A percentile compares a stretch with the other conserved stretches of the same genome.
phyloP scores from a whole-genome alignment of 202 grass and related monocot genomes.

The Schoenoplectus tabernaemontani region DNA sequence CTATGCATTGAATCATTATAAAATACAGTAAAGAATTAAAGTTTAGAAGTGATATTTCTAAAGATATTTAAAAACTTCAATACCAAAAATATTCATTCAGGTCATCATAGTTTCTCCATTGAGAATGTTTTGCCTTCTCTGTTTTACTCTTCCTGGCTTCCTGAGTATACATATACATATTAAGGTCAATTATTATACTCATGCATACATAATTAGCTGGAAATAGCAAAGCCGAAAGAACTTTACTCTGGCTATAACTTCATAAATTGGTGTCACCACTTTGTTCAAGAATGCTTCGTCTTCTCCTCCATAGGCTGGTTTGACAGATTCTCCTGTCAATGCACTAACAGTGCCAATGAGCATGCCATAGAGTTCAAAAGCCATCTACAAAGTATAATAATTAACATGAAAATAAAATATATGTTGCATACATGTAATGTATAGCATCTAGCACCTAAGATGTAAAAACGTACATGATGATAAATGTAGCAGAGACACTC shows the following conservation, averaged over 20 bases:
- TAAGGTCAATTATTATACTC: background rate
- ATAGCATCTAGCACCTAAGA: background rate
- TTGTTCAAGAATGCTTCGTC: constrained; percentile 90
- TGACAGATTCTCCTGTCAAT: constrained; percentile 75
- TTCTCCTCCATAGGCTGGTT: constrained; percentile 87
- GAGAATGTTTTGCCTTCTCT: constrained; percentile 69
- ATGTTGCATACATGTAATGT: background rate
- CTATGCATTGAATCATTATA: constrained; percentile 32
- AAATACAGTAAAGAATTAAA: background rate
- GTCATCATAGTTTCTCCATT: constrained; percentile 99
- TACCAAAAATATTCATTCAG: constrained; percentile 99
- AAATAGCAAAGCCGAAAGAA: background rate
- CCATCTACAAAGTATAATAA: constrained; percentile 59
- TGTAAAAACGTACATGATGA: constrained; percentile 70
- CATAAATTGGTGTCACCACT: constrained; percentile 82
- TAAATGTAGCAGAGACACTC: constrained; percentile 99
- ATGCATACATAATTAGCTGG: background rate
- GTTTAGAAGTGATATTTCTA: background rate
- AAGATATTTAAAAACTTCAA: background rate
- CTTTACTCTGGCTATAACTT: constrained; percentile 54
- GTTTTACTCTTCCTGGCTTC: constrained; percentile 86
- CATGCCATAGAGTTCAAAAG: constrained; percentile 91
- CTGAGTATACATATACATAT: constrained; percentile 26
- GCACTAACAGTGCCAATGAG: constrained; percentile 79
- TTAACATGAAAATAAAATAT: background rate